These are phyloP conservation scores for Lecanicillium sp. DNA, from an alignment of 2,329 filamentous ascomycete genomes.

Conservation along the genomic window DNA sequence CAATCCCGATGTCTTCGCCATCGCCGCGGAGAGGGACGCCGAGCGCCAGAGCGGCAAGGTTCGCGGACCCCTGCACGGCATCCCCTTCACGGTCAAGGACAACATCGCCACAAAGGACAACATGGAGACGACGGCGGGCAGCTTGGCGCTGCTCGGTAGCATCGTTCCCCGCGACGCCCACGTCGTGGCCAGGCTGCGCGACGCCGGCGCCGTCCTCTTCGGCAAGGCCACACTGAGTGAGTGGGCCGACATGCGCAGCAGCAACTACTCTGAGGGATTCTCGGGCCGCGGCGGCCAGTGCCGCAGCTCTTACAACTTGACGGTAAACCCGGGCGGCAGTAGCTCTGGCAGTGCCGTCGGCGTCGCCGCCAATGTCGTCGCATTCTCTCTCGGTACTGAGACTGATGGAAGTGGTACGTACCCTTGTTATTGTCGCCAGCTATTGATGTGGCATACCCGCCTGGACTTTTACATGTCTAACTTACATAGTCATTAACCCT, in stretches of 20 bases:
- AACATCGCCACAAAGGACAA: conserved; percentile 63
- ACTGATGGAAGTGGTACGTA: conserved; percentile 58
- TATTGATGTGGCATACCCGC: too few relatives aligned
- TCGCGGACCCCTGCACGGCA: conserved; percentile 65
- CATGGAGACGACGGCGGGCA: conserved; percentile 70
- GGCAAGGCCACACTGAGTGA: conserved; percentile 67
- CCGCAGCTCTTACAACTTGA: conserved; percentile 62
- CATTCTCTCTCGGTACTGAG: conserved; percentile 66
- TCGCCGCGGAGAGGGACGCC: conserved; percentile 54
- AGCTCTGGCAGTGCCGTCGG: conserved; percentile 61
- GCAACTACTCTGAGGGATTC: conserved; percentile 63
- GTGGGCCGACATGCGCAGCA: conserved; percentile 68
- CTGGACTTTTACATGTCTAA: too few relatives aligned
- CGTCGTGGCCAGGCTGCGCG: conserved; percentile 55
- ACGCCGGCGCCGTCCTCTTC: conserved; percentile 62
- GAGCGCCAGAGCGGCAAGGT: conserved; percentile 52
- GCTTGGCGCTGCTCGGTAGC: conserved; percentile 58
- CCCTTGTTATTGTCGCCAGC: not conserved
- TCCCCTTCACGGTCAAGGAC: conserved; percentile 71
- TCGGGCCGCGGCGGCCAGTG: conserved; percentile 58
- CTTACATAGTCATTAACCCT: conserved; percentile 61
- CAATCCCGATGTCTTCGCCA: conserved; percentile 60
- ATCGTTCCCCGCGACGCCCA: conserved; percentile 62
- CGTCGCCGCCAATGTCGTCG: conserved; percentile 56
- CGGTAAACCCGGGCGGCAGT: conserved; percentile 61